A percentile compares a stretch with the other conserved stretches of the same genome.
phyloP scores from a whole-genome alignment of 192 early-diverging fungal genomes.

The Coemansia reversa region DNA sequence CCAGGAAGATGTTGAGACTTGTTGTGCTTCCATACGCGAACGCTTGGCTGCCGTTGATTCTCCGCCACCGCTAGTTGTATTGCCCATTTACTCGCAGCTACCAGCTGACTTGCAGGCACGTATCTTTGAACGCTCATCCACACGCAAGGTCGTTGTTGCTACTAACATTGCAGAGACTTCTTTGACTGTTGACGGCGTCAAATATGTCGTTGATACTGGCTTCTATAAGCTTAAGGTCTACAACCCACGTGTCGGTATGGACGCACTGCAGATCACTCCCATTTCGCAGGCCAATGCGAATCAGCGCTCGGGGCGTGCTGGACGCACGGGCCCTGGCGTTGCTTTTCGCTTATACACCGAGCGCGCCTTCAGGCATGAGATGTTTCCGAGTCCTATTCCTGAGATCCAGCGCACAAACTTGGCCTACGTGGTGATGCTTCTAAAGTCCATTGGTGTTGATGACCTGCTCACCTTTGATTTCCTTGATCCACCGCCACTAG shows the following conservation, averaged over 20 bases:
- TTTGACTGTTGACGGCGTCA: constrained; percentile 96
- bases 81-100: constrained; percentile 92
- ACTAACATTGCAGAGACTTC: constrained; percentile 99
- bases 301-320: constrained; percentile 96
- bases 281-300: constrained; percentile 92
- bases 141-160: constrained; percentile 90
- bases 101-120: constrained; percentile 93
- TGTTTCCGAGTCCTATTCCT: constrained; percentile 91
- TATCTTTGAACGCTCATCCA: constrained; percentile 91
- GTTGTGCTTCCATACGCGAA: constrained; percentile 68
- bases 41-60: constrained; percentile 62
- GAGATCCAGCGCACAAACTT: constrained; percentile 98
- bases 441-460: constrained; percentile 95
- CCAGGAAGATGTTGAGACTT: constrained; percentile 97
- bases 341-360: constrained; percentile 94
- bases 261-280: constrained; percentile 89
- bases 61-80: constrained; percentile 73
- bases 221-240: constrained; percentile 97
- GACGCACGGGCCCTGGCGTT: constrained; percentile 93
- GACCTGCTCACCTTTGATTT: constrained; percentile 94
- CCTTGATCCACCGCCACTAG: constrained; percentile 94
- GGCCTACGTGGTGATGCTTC: constrained; percentile 83
- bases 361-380: constrained; percentile 89
- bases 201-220: constrained; percentile 94
- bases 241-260: constrained; percentile 97